Evolutionary conservation across 2,329 filamentous ascomycete genomes (phyloP), one percentile per base, ranked within the genome.

Genomic region (Alternaria incomplexa): DNA sequence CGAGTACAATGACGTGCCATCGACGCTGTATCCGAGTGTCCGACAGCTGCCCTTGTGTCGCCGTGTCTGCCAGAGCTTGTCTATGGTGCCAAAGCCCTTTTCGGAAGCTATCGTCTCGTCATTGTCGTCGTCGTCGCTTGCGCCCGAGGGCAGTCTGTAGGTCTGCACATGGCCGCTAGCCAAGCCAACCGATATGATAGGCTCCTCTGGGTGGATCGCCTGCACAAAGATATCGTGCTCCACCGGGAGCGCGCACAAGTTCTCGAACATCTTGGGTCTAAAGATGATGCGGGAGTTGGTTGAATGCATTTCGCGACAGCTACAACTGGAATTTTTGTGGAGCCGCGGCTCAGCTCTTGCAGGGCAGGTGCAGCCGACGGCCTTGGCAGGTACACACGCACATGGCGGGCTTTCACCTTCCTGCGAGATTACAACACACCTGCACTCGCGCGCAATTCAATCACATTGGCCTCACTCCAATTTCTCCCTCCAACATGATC

Each of bases 11-110:
- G 90, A 85, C 68, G 87, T 83, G 15, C 95, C 96, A 77, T 97
- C 94, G 61, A 88, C 81, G 67, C 89, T 90, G 81, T 94, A 98
- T 5, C 86, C 89, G 58, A 98, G 82, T 63, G 89, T 90, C 56
- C 96, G 87, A 77, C 95, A 98, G 85, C 93, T 97, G 12, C 93
- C 95, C 84, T 97, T 97, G 83, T 99, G 96, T 64, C 96, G 87
- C 70, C 90, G 86, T 6, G 96, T 98, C 72, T 88, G 88, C 96
- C 96, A 99, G 63, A 90, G 83, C 0, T 90, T 93, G 70, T 94
- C 91, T 66, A 98, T 91, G 59, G 90, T 88, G 46, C 90, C 91
- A 66, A 87, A 91, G 11, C 93, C 93, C 72, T 84, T 86, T 71
- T 84, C 83, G 23, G 83, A 83, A 30, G 76, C 77, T 10, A 77